Evolutionary conservation across 2,329 filamentous ascomycete genomes (phyloP).

Genomic region (Lasiodiplodia hormozganensis): DNA sequence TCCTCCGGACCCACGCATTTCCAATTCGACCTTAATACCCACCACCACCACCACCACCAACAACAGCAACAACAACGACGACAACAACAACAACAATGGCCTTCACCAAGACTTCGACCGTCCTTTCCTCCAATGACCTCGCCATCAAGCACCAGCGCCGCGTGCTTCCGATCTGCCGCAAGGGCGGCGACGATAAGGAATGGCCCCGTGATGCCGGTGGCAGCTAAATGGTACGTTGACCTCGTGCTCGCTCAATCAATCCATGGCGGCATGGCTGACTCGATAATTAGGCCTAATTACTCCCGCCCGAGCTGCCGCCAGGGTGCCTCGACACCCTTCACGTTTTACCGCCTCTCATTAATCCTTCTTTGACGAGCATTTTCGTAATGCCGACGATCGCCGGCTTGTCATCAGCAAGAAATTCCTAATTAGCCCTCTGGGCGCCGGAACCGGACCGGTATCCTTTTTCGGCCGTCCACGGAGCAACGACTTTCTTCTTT

Average conservation of each 20-base stretch:
- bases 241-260: neutral
- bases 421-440: slow-evolving; percentile 11
- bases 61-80: neutral
- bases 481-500: slow-evolving; percentile 25
- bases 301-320: slow-evolving; percentile 13
- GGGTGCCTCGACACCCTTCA: slow-evolving; percentile 23
- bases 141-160: slow-evolving; percentile 18
- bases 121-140: slow-evolving; percentile 1
- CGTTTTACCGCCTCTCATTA: slow-evolving; percentile 25
- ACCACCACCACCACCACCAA: neutral
- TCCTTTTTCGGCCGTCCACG: slow-evolving; percentile 13
- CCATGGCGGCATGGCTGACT: slow-evolving; percentile 4
- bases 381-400: slow-evolving; percentile 10
- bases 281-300: slow-evolving; percentile 15
- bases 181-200: slow-evolving; percentile 25
- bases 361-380: slow-evolving; percentile 13
- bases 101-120: slow-evolving; percentile 7
- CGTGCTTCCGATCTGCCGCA: slow-evolving; percentile 10
- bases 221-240: slow-evolving; percentile 16
- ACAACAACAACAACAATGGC: slow-evolving; percentile 4
- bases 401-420: neutral
- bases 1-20: slow-evolving; percentile 6
- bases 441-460: slow-evolving; percentile 14
- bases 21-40: slow-evolving; percentile 19
- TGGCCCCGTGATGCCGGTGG: slow-evolving; percentile 24